These are phyloP conservation scores for Kurtzmaniella quercitrusa DNA, from an alignment of 1,139 yeast genomes.

Conservation along the genomic window DNA sequence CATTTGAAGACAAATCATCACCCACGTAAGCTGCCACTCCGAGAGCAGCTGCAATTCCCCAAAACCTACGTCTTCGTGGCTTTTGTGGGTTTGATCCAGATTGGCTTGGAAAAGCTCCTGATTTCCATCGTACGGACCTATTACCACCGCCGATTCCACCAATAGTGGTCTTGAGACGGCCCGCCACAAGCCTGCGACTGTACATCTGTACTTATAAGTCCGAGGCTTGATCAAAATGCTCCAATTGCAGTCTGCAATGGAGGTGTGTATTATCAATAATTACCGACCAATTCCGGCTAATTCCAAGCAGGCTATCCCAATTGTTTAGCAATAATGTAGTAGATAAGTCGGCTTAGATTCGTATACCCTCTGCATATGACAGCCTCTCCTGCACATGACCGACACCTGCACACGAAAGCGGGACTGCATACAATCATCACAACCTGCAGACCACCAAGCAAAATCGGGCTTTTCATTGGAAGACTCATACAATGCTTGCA, in stretches of 20 bases:
- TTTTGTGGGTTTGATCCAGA: background rate
- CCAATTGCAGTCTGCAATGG: too few species aligned
- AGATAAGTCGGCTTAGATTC: too few species aligned
- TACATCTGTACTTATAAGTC: background rate
- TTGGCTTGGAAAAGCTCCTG: background rate
- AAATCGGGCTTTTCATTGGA: background rate
- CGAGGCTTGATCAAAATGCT: too few species aligned
- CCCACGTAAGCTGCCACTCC: constrained; percentile 20
- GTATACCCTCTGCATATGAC: too few species aligned
- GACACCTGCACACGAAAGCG: too few species aligned
- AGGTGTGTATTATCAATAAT: too few species aligned
- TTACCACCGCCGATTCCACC: background rate
- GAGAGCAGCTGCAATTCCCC: background rate
- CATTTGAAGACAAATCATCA: constrained; percentile 47
- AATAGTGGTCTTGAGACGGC: background rate
- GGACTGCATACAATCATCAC: background rate
- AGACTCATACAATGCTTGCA: constrained; percentile 6
- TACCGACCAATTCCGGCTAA: too few species aligned
- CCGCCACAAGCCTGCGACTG: background rate
- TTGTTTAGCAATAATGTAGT: too few species aligned
- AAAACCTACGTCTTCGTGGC: background rate
- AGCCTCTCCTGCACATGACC: too few species aligned
- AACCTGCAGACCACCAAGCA: background rate
- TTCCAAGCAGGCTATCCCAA: too few species aligned
- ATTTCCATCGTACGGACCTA: background rate